Percentiles rank a stretch among this genome's conserved stretches.
Conservation (phyloP, 768 basidiomycete species). For the Tulasnella sp. region DNA sequence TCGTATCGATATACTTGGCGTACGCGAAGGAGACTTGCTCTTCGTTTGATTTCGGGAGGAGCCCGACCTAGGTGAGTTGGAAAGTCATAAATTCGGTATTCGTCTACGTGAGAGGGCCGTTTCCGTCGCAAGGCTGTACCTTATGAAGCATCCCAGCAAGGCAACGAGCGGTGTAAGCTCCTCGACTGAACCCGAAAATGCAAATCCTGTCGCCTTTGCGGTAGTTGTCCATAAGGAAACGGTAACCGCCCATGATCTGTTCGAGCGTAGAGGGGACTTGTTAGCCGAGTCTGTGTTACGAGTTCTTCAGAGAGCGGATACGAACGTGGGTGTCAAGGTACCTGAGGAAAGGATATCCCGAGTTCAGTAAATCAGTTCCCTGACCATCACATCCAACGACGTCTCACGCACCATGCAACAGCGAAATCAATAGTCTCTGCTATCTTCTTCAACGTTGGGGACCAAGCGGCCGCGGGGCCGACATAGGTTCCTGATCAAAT, state of each 20-base stretch:
- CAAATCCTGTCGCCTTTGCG: slow-evolving; percentile 44
- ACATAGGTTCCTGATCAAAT: slow-evolving; percentile 23
- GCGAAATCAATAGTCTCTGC: slow-evolving; percentile 69
- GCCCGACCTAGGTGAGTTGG: slow-evolving; percentile 43
- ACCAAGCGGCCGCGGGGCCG: slow-evolving; percentile 52
- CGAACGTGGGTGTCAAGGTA: slow-evolving; percentile 65
- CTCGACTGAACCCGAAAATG: slow-evolving; percentile 46
- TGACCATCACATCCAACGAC: neutral
- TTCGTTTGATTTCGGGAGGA: slow-evolving; percentile 29
- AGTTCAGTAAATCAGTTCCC: neutral
- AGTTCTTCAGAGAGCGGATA: neutral
- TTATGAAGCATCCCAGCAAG: slow-evolving; percentile 56
- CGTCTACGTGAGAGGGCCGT: neutral
- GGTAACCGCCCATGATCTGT: slow-evolving; percentile 33
- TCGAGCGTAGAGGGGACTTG: neutral
- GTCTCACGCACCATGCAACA: slow-evolving; percentile 61
- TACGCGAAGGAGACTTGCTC: slow-evolving; percentile 33
- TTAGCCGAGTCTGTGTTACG: neutral
- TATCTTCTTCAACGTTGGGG: slow-evolving; percentile 48
- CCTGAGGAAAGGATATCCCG: slow-evolving; percentile 46
- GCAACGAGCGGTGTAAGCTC: slow-evolving; percentile 41
- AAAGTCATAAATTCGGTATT: neutral
- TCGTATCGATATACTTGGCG: slow-evolving; percentile 29
- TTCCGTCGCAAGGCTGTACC: slow-evolving; percentile 42
- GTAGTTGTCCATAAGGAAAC: slow-evolving; percentile 36